A percentile compares a stretch with the other conserved stretches of the same genome.
Evolutionary conservation across 352 stramenopile species (phyloP).

Genomic region (Globisporangium yorkense): DNA sequence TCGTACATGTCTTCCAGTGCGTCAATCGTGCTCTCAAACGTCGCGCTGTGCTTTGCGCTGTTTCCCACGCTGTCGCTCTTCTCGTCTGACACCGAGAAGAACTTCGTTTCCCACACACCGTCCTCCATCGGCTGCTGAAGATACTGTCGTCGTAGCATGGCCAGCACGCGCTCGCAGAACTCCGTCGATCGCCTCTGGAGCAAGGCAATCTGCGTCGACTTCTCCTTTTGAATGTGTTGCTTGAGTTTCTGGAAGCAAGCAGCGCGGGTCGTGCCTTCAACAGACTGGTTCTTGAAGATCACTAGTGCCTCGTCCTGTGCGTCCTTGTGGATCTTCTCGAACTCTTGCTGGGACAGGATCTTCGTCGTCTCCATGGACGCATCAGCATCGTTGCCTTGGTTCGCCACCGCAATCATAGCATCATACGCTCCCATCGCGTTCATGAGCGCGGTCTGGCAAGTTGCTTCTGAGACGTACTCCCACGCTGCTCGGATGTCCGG

Average conservation of each 20-base stretch:
- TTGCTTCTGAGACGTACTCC: constrained; percentile 79
- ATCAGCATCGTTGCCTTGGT: constrained; percentile 13
- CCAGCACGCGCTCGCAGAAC: constrained; percentile 44
- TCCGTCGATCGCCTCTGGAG: constrained; percentile 56
- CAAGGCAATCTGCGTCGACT: constrained; percentile 37
- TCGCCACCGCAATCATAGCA: constrained; percentile 27
- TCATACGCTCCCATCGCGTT: constrained; percentile 59
- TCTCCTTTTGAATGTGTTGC: constrained; percentile 56
- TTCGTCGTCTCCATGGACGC: constrained; percentile 15
- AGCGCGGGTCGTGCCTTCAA: constrained; percentile 53
- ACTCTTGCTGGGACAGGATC: constrained; percentile 62
- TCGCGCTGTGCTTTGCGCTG: constrained; percentile 1
- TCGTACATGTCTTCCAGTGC: constrained; percentile 56
- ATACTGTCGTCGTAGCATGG: constrained; percentile 25
- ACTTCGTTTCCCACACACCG: constrained; percentile 32
- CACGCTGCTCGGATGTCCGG: constrained; percentile 82
- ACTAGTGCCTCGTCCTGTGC: constrained; percentile 63
- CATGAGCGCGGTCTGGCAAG: constrained; percentile 53
- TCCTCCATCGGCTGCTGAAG: constrained; percentile 32
- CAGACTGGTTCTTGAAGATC: constrained; percentile 62
- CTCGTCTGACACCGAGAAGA: constrained; percentile 3
- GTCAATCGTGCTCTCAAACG: constrained; percentile 35
- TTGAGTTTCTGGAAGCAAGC: constrained; percentile 76
- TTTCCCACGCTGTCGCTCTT: constrained; percentile 8
- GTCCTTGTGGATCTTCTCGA: constrained; percentile 68